phyloP scores from a whole-genome alignment of 2,329 filamentous ascomycete genomes.

The Sporothrix euskadiensis region DNA sequence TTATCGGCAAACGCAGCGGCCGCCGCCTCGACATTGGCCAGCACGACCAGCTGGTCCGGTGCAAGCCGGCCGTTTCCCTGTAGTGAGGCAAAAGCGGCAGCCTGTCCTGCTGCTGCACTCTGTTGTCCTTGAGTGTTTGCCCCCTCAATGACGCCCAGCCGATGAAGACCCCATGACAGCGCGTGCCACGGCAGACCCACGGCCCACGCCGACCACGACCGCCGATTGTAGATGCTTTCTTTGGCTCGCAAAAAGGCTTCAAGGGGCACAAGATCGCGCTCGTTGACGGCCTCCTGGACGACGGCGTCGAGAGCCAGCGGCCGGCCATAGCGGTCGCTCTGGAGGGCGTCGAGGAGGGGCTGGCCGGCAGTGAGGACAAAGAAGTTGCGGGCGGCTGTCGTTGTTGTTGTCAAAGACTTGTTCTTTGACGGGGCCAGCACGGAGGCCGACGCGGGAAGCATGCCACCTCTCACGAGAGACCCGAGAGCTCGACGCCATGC shows the following conservation, averaged over 20 bases:
- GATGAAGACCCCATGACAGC: conserved; percentile 72
- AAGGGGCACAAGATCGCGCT: conserved; percentile 68
- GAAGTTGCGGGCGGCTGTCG: conserved; percentile 45
- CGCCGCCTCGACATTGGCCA: conserved; percentile 62
- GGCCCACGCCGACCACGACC: conserved; percentile 70
- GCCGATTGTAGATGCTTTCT: conserved; percentile 69
- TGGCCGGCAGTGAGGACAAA: conserved; percentile 60
- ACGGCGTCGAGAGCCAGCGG: conserved; percentile 80
- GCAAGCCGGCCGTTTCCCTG: conserved; percentile 37
- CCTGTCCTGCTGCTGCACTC: not conserved
- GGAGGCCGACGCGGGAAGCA: conserved; percentile 35
- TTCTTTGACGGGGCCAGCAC: not conserved
- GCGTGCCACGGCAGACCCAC: conserved; percentile 68
- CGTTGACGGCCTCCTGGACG: conserved; percentile 69
- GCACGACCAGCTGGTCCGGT: conserved; percentile 63
- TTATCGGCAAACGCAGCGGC: conserved; percentile 55
- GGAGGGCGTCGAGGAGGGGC: conserved; percentile 67
- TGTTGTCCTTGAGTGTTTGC: conserved; percentile 30
- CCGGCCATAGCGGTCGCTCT: conserved; percentile 74
- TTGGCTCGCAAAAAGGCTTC: conserved; percentile 64
- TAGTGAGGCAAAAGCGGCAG: not conserved
- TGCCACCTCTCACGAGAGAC: conserved; percentile 38
- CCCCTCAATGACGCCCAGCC: conserved; percentile 62
- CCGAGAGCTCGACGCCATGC: conserved; percentile 42
- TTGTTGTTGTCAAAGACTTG: not conserved